Base-by-base conservation (phyloP, 768 basidiomycete genomes). In the Podaxis sp. region DNA sequence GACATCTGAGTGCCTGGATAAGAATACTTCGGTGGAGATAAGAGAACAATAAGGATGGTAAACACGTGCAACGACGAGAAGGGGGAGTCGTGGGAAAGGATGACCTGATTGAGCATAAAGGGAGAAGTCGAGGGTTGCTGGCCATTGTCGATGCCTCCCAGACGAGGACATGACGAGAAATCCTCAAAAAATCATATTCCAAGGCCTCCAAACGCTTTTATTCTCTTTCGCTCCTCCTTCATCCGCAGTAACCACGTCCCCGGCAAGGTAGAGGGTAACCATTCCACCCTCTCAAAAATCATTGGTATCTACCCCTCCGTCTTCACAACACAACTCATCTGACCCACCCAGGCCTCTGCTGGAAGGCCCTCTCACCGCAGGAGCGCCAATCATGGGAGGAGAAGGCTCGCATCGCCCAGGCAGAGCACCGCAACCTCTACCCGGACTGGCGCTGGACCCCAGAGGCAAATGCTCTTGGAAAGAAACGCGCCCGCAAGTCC, bases 391-490 rank as follows among this genome's bases (percentile, higher is more conserved):
- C 84, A 54, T 93, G 91, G 91, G 91, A 93, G 71, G 87, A 80
- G 37, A 88, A 87, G 73, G 91, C 88, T 4, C 77, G 83, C 46
- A 76, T 82, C 4, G 91, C 91, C 0, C 87, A 88, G 69, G 86
- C 83, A 0, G 90, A 91, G 71, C 91, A 93, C 71, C 81, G 90
- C 58, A 78, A 79, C 54, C 80, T 84, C 61, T 92, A 92, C 71
- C 91, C 91, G 1, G 88, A 91, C 73, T 93, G 91, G 90, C 80
- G 91, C 55, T 93, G 91, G 72, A 82, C 88, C 54, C 90, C 89
- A 3, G 86, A 84, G 17, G 73, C 80, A 13, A 81, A 82, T 64
- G 75, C 79, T 46, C 70, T 76, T 48, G 75, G 73, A 4, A 76
- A 78, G 65, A 77, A 77, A 64, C 78, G 76, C 58, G 72, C 69